These are phyloP conservation scores for Salix caprea DNA, from an alignment of 345 rosid species.

Conservation along the genomic window DNA sequence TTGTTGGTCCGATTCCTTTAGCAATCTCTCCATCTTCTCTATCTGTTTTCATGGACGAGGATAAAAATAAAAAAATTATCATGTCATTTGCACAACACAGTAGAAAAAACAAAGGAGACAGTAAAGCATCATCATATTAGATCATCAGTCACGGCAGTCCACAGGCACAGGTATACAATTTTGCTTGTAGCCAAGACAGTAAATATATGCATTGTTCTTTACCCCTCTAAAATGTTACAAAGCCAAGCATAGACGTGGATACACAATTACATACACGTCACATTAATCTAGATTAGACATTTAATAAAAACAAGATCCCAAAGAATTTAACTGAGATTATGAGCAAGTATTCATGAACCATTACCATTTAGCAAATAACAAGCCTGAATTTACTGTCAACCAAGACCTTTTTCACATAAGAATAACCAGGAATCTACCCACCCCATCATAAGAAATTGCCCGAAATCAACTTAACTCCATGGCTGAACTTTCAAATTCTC, in stretches of 20 bases:
- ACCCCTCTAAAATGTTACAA: neutral
- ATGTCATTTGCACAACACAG: neutral
- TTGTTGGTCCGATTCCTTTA: constrained; percentile 29
- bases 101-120: neutral
- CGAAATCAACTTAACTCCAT: neutral
- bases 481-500: neutral
- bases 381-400: neutral
- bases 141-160: neutral
- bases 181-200: neutral
- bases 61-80: neutral
- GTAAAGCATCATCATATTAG: neutral
- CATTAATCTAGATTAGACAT: neutral
- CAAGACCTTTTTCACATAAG: neutral
- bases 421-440: neutral
- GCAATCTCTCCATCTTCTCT: constrained; percentile 54
- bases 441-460: neutral
- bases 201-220: neutral
- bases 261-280: neutral
- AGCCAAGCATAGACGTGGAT: neutral
- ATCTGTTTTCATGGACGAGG: constrained; percentile 23
- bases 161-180: neutral
- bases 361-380: neutral
- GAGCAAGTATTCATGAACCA: neutral
- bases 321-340: neutral
- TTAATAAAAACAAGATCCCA: neutral